A percentile compares a stretch with the other conserved stretches of the same genome.
Evolutionary conservation across 164 flowering plant genomes (phyloP).

Genomic region (Macadamia integrifolia): DNA sequence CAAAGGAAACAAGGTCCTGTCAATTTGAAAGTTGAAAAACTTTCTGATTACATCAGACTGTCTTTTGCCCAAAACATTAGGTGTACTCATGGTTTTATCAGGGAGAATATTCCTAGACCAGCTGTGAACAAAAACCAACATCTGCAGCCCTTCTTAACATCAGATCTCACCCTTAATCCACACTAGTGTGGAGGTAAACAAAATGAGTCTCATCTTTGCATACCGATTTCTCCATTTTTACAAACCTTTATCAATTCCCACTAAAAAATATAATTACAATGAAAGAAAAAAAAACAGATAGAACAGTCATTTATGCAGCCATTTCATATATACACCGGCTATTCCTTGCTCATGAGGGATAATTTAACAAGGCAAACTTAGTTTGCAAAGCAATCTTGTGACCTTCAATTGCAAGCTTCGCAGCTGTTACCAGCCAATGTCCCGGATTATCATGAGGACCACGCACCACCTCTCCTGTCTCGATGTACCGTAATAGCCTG

Average conservation of each 20-base stretch:
- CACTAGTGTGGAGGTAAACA: not conserved
- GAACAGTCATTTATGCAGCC: not conserved
- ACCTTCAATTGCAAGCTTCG: slow-evolving; percentile 55
- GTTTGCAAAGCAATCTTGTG: slow-evolving; percentile 73
- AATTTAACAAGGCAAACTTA: slow-evolving; percentile 68
- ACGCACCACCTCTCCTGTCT: slow-evolving; percentile 52
- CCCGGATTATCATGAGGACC: slow-evolving; percentile 79
- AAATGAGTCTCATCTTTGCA: not conserved
- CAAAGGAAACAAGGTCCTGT: no score
- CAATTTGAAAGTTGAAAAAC: no score
- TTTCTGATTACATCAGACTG: no score
- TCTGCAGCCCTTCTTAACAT: no score
- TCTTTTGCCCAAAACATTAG: no score
- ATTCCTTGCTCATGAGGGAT: slow-evolving; percentile 8
- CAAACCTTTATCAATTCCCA: not conserved
- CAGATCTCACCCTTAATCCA: no score
- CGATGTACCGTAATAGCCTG: slow-evolving; percentile 60
- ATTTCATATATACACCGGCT: no score
- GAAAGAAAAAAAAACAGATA: not conserved
- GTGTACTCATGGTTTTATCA: no score
- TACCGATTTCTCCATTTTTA: not conserved
- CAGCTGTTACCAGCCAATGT: slow-evolving; percentile 81
- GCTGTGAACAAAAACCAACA: no score
- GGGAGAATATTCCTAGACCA: no score
- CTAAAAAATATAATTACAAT: not conserved